Conservation (phyloP, 495 filamentous ascomycete species). For the Amorphotheca resinae region DNA sequence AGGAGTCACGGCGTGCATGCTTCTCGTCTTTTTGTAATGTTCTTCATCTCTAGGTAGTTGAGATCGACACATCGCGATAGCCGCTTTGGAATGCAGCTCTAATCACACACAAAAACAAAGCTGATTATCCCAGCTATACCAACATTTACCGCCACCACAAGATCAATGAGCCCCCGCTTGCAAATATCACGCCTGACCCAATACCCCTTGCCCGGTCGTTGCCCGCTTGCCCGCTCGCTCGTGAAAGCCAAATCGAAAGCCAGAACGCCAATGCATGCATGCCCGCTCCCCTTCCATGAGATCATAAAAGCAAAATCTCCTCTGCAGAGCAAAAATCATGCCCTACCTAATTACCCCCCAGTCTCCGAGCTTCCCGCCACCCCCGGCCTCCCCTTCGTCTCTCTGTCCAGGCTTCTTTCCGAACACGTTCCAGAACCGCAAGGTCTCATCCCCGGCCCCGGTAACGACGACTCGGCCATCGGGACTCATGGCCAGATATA, state of each 20-base stretch:
- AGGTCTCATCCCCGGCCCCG: conserved; percentile 89
- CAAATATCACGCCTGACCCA: neutral
- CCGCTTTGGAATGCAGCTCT: neutral
- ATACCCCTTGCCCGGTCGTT: neutral
- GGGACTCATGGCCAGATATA: conserved; percentile 95
- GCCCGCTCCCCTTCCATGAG: neutral
- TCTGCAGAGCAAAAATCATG: no score
- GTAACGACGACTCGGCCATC: conserved; percentile 91
- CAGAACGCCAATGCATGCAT: conserved; percentile 8
- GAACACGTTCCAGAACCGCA: conserved; percentile 96
- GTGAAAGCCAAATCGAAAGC: neutral
- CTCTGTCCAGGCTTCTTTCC: conserved; percentile 47
- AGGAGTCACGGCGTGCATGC: no score
- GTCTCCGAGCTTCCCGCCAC: conserved; percentile 45
- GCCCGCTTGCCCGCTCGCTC: neutral
- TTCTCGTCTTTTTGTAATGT: no score
- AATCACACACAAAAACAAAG: neutral
- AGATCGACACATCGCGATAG: conserved; percentile 1
- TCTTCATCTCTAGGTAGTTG: conserved; percentile 6
- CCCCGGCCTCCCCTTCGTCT: conserved; percentile 27
- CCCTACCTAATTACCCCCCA: conserved; percentile 59
- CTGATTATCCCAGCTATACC: neutral
- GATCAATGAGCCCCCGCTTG: neutral
- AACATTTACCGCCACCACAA: neutral
- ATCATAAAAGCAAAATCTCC: no score